These are phyloP conservation scores for Xylaria acuta DNA, from an alignment of 495 filamentous ascomycete genomes.

Conservation along the genomic window DNA sequence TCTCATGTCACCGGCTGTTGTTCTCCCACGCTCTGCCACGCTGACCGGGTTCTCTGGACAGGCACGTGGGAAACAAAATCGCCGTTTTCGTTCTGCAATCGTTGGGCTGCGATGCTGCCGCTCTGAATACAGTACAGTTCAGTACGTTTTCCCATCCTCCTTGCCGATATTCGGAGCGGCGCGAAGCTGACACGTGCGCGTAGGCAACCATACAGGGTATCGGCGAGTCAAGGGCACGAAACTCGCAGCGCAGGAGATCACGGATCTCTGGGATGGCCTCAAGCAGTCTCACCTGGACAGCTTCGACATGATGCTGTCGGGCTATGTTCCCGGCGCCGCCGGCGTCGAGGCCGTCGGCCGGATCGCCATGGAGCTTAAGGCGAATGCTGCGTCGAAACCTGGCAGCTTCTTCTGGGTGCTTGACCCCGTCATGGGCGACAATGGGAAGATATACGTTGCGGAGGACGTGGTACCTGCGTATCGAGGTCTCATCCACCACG, in stretches of 20 bases:
- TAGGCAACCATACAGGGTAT: conserved; percentile 95
- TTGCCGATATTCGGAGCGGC: not conserved
- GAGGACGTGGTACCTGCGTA: conserved; percentile 92
- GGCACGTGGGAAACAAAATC: conserved; percentile 97
- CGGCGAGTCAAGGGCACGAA: conserved; percentile 81
- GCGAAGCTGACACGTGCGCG: conserved; percentile 12
- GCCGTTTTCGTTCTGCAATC: conserved; percentile 91
- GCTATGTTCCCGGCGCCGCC: conserved; percentile 86
- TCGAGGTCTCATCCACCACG: conserved; percentile 74
- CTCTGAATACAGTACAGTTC: conserved; percentile 94
- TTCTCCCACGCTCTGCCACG: conserved; percentile 22
- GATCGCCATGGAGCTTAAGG: conserved; percentile 81
- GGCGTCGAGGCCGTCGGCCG: conserved; percentile 82
- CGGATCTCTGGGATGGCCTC: conserved; percentile 83
- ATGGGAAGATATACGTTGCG: conserved; percentile 86
- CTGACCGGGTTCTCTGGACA: conserved; percentile 46
- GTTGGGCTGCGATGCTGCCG: conserved; percentile 89
- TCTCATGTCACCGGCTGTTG: conserved; percentile 31
- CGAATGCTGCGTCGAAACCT: conserved; percentile 61
- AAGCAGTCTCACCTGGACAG: conserved; percentile 79
- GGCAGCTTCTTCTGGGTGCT: conserved; percentile 97
- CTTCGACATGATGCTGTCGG: conserved; percentile 91
- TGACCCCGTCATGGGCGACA: conserved; percentile 98
- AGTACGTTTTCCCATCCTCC: conserved; percentile 57
- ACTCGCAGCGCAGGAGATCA: conserved; percentile 80